Base-by-base conservation (phyloP, 2,329 filamentous ascomycete species). In the Aspergillus puulaauensis region DNA sequence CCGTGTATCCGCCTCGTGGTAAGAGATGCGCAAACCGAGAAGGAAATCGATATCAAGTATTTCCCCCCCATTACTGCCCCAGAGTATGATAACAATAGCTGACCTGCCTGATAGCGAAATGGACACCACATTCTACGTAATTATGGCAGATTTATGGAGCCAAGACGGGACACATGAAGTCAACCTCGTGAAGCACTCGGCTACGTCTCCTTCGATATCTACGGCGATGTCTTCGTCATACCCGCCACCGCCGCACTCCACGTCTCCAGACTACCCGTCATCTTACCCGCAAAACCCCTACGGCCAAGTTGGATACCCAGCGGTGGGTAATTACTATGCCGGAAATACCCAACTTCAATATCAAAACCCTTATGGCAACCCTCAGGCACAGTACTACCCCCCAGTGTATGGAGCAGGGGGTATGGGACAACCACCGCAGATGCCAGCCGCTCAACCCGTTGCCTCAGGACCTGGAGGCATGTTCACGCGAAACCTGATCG, bases 401-500 rank as follows among this genome's bases (percentile, higher is more conserved):
- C 68, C 1, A 69, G 71, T 49, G 31, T 73, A 72, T 47, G 63
- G 62, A n/a, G 35, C 35, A 9, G 69, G 72, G 17, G 64, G 72
- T 19, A 70, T 71, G 48, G 70, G 74, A 64, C 69, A 72, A 11
- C 64, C 67, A 3, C 57, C 66, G 50, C 72, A 71, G 54, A 69
- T 77, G 52, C 74, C 77, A 39, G 65, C 73, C 50, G 64, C 76
- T 59, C 69, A 68, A 37, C 68, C 70, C 4, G 66, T 72, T 21
- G 58, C 68, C 17, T 75, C 76, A 58, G 82, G 73, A 59, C 86
- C 88, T 1, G 86, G 87, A 39, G 91, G 90, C 56, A 96, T 96
- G 91, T 96, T 93, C 71, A 97, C 93, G 0, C 82, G 93, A 52
- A 99, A 98, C 69, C 83, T 99, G 9, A 98, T 99, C 62, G 95